A percentile compares a stretch with the other conserved stretches of the same genome.
Evolutionary conservation across 148 eudicot genomes (phyloP).

Genomic region (Hydrangea macrophylla): DNA sequence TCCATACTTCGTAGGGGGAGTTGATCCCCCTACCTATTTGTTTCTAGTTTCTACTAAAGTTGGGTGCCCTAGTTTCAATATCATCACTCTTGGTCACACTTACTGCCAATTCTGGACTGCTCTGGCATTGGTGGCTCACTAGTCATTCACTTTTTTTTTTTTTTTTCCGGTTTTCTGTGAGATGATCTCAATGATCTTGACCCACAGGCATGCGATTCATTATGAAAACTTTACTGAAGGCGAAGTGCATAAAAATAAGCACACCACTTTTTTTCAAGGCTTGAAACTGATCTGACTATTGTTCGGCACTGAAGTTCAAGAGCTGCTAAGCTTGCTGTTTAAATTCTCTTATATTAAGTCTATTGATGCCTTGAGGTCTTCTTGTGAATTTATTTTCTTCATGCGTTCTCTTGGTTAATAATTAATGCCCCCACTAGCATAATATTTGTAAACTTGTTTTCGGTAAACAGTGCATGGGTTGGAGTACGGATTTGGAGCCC

Average conservation of each 20-base stretch:
- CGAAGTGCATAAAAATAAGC: not conserved
- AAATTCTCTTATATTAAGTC: not conserved
- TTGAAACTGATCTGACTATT: not conserved
- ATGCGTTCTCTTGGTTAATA: not conserved
- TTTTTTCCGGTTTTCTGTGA: too few species aligned
- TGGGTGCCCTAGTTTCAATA: too few species aligned
- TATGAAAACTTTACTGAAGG: constrained; percentile 3
- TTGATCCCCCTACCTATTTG: too few species aligned
- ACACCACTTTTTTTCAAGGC: not conserved
- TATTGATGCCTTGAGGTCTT: too few species aligned
- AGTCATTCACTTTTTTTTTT: not conserved
- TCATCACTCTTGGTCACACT: not conserved
- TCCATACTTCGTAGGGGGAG: too few species aligned
- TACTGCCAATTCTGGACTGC: not conserved
- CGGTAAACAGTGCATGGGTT: constrained; percentile 61
- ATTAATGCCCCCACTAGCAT: not conserved
- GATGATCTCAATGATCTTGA: not conserved
- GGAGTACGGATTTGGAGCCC: constrained; percentile 90
- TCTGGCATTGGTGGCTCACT: not conserved
- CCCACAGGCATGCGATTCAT: constrained; percentile 1
- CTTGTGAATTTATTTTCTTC: not conserved
- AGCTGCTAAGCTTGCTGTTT: not conserved
- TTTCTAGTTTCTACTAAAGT: too few species aligned
- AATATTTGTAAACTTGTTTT: constrained; percentile 10
- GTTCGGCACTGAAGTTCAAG: not conserved